Percentiles rank a stretch among this genome's conserved stretches.
Evolutionary conservation across 768 basidiomycete genomes (phyloP).

Genomic region (Strobilomyces confusus): DNA sequence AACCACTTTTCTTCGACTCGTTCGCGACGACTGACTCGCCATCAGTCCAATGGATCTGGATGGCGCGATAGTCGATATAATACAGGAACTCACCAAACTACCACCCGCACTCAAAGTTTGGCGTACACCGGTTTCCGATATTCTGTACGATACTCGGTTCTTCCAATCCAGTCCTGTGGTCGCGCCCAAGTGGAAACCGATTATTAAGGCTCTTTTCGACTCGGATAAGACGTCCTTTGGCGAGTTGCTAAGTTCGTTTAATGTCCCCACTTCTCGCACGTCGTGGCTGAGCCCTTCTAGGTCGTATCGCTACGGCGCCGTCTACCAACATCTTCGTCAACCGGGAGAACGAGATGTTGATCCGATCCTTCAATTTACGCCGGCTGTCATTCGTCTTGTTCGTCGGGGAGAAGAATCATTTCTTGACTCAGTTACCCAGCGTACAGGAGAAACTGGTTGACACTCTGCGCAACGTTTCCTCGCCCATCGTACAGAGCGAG

Average conservation of each 20-base stretch:
- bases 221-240: slow-evolving; percentile 81
- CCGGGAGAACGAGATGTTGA: slow-evolving; percentile 87
- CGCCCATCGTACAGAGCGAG: slow-evolving; percentile 87
- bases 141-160: slow-evolving; percentile 80
- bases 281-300: slow-evolving; percentile 35
- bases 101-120: slow-evolving; percentile 80
- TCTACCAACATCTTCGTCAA: slow-evolving; percentile 97
- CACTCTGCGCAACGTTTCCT: slow-evolving; percentile 71
- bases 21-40: slow-evolving; percentile 6
- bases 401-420: slow-evolving; percentile 86
- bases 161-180: slow-evolving; percentile 68
- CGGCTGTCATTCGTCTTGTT: slow-evolving; percentile 85
- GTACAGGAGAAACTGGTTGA: slow-evolving; percentile 99
- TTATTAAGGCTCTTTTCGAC: slow-evolving; percentile 79
- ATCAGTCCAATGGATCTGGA: slow-evolving; percentile 80
- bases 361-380: slow-evolving; percentile 81
- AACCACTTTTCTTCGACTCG: slow-evolving; percentile 10
- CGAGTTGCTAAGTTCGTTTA: slow-evolving; percentile 70
- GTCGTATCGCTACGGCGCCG: slow-evolving; percentile 75
- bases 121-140: slow-evolving; percentile 74
- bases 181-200: slow-evolving; percentile 65
- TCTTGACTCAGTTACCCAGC: slow-evolving; percentile 80
- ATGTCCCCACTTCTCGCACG: slow-evolving; percentile 25
- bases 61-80: slow-evolving; percentile 54
- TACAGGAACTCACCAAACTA: slow-evolving; percentile 76